These are phyloP conservation scores for Talaromyces sp. DNA, from an alignment of 2,329 filamentous ascomycete species.

Conservation along the genomic window DNA sequence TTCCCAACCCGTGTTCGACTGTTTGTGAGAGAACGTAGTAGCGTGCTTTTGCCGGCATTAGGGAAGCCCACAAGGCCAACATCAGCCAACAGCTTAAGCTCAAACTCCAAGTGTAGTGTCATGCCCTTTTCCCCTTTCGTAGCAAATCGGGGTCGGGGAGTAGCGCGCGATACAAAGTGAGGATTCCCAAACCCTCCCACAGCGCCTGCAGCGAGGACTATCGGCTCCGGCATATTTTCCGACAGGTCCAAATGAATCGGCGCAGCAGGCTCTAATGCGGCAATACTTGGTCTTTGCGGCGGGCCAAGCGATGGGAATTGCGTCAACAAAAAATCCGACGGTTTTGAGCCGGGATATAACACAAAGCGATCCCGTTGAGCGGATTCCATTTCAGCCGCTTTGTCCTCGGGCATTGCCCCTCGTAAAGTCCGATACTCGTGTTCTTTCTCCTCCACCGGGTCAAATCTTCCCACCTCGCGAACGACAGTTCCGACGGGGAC, in stretches of 20 bases:
- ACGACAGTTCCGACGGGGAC: constrained; percentile 92
- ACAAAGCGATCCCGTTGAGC: constrained; percentile 69
- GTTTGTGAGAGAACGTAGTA: constrained; percentile 80
- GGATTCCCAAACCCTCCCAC: constrained; percentile 90
- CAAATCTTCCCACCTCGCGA: constrained; percentile 70
- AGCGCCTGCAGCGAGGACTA: constrained; percentile 80
- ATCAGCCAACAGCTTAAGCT: constrained; percentile 91
- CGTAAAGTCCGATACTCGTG: constrained; percentile 14
- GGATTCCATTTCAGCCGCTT: constrained; percentile 36
- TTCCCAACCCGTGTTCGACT: constrained; percentile 83
- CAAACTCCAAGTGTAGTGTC: constrained; percentile 73
- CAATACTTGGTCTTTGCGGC: constrained; percentile 52
- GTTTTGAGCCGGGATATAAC: constrained; percentile 73
- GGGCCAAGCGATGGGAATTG: constrained; percentile 54
- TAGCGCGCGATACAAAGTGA: constrained; percentile 76
- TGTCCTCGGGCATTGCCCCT: constrained; percentile 28
- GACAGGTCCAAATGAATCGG: constrained; percentile 71
- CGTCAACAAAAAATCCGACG: constrained; percentile 60
- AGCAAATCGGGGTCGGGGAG: constrained; percentile 75
- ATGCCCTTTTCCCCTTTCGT: constrained; percentile 79
- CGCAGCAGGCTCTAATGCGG: constrained; percentile 62
- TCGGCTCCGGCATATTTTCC: constrained; percentile 71
- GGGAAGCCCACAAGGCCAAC: constrained; percentile 91
- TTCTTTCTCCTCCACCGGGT: constrained; percentile 69
- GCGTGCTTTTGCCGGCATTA: constrained; percentile 92